Conservation (phyloP, 2,329 filamentous ascomycete genomes). For the Capronia epimyces region DNA sequence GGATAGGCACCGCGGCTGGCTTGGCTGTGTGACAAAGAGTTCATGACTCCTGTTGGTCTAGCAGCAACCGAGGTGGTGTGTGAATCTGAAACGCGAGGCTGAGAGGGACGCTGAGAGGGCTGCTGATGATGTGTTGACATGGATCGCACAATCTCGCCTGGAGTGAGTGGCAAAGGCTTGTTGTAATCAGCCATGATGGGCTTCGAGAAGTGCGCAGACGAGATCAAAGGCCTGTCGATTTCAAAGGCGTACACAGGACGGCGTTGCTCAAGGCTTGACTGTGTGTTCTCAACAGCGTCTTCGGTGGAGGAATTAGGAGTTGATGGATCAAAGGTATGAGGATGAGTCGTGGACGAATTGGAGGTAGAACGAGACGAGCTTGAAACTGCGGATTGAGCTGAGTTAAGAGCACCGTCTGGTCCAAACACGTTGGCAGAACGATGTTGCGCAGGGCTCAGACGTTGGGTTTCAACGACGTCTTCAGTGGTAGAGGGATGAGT, state of each 20-base stretch:
- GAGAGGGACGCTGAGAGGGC: background rate
- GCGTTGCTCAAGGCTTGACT: background rate
- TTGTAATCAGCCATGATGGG: constrained; percentile 8
- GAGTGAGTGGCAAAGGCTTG: constrained; percentile 25
- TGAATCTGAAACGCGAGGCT: background rate
- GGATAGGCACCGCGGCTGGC: background rate
- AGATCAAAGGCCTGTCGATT: constrained; percentile 16
- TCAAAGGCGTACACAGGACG: constrained; percentile 1
- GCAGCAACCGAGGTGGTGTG: too few species aligned
- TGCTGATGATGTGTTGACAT: background rate
- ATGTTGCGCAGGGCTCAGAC: background rate
- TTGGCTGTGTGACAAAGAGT: too few species aligned
- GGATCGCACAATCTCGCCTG: constrained; percentile 12
- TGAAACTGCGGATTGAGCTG: background rate
- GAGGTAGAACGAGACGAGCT: background rate
- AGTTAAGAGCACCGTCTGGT: constrained; percentile 21
- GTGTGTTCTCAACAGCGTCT: background rate
- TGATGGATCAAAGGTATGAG: background rate
- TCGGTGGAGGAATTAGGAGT: background rate
- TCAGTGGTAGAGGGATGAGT: background rate
- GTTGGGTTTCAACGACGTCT: too few species aligned
- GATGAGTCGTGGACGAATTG: background rate
- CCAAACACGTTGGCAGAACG: constrained; percentile 1
- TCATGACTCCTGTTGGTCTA: too few species aligned
- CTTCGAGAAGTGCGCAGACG: background rate